phyloP scores from a whole-genome alignment of 169 alveolate species.

The Cryptosporidium ubiquitum region DNA sequence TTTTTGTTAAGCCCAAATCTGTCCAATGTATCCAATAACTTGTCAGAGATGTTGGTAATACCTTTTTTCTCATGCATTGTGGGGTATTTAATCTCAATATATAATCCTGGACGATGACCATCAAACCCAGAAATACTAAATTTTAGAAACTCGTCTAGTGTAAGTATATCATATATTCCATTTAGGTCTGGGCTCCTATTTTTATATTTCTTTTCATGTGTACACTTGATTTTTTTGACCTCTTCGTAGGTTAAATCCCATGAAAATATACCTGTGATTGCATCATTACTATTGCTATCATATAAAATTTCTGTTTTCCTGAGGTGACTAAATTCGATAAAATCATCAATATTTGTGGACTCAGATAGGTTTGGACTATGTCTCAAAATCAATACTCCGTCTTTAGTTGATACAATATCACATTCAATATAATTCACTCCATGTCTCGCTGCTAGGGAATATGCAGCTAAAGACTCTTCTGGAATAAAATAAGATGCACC shows the following conservation, averaged over 20 bases:
- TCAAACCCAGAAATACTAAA: constrained; percentile 37
- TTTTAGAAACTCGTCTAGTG: constrained; percentile 79
- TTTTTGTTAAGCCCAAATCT: constrained; percentile 42
- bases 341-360: constrained; percentile 78
- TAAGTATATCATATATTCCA: constrained; percentile 71
- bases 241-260: constrained; percentile 80
- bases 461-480: constrained; percentile 80
- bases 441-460: constrained; percentile 76
- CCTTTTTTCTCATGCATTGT: constrained; percentile 20
- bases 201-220: constrained; percentile 74
- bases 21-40: constrained; percentile 15
- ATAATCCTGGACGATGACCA: constrained; percentile 24
- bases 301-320: constrained; percentile 27
- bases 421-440: constrained; percentile 83
- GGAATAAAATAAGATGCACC: constrained; percentile 82
- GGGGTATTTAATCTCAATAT: constrained; percentile 64
- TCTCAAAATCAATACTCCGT: constrained; percentile 76
- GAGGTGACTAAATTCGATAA: constrained; percentile 70
- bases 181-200: constrained; percentile 75
- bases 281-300: constrained; percentile 16
- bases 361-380: constrained; percentile 82
- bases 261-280: constrained; percentile 77
- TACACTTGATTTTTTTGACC: constrained; percentile 75
- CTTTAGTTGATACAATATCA: constrained; percentile 81
- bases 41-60: constrained; percentile 32